phyloP scores from a whole-genome alignment of 768 basidiomycete species.

The Amanita rimosa region DNA sequence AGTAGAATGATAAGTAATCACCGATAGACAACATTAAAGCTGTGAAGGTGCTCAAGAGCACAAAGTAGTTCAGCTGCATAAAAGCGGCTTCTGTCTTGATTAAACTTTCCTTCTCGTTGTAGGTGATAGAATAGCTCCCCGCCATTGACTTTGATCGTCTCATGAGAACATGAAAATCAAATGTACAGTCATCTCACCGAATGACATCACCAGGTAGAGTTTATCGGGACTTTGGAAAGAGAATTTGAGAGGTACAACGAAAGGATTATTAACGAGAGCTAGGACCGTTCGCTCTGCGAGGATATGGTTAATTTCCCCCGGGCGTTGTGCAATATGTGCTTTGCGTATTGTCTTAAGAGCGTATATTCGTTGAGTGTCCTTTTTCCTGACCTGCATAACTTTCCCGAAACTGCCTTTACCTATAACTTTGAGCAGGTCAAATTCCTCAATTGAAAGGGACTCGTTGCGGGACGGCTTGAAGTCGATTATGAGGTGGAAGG shows the following conservation, averaged over 20 bases:
- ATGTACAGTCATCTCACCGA: conserved; percentile 39
- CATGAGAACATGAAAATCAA: conserved; percentile 1
- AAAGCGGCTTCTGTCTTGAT: conserved; percentile 86
- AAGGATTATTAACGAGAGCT: conserved; percentile 95
- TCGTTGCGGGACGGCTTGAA: conserved; percentile 84
- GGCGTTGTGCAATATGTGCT: conserved; percentile 92
- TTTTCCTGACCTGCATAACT: conserved; percentile 99
- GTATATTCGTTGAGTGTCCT: conserved; percentile 96
- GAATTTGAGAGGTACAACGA: conserved; percentile 98
- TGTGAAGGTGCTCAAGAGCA: conserved; percentile 91
- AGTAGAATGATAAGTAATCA: conserved; percentile 19
- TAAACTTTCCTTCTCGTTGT: conserved; percentile 94
- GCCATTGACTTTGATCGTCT: conserved; percentile 62
- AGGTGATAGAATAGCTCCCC: conserved; percentile 98
- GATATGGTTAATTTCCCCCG: conserved; percentile 97
- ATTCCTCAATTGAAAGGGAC: conserved; percentile 88
- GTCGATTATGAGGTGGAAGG: conserved; percentile 92
- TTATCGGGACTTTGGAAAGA: conserved; percentile 98
- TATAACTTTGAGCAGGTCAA: conserved; percentile 95
- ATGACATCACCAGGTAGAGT: conserved; percentile 94
- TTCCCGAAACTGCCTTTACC: conserved; percentile 98
- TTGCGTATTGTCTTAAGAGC: conserved; percentile 98
- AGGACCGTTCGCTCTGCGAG: conserved; percentile 94
- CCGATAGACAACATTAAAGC: conserved; percentile 98
- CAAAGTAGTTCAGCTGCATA: conserved; percentile 97